phyloP scores from a whole-genome alignment of 2,329 filamentous ascomycete genomes.

The Orbilia ellipsospora region DNA sequence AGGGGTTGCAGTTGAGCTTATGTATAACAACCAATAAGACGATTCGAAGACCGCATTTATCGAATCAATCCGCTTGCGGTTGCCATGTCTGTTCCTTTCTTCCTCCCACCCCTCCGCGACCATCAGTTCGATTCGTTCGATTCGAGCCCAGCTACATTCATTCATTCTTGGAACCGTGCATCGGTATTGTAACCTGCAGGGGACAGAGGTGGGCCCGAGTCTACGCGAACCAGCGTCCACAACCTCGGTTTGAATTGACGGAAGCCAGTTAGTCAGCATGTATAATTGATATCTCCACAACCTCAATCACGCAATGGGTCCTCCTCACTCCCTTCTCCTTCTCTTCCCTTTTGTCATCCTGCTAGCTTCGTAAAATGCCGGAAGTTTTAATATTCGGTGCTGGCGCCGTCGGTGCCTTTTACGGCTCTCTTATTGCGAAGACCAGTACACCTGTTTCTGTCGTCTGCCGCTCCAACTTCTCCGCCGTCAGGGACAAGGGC shows the following conservation, averaged over 20 bases:
- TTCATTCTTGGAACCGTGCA: too few species aligned
- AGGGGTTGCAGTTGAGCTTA: too few species aligned
- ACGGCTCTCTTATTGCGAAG: constrained; percentile 57
- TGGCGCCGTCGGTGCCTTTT: constrained; percentile 57
- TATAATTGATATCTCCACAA: not conserved
- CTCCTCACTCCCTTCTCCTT: not conserved
- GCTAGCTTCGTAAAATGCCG: constrained; percentile 1
- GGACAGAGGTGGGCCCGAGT: too few species aligned
- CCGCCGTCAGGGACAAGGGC: constrained; percentile 70
- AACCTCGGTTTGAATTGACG: not conserved
- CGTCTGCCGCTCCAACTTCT: constrained; percentile 79
- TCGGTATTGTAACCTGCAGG: too few species aligned
- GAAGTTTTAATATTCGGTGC: constrained; percentile 53
- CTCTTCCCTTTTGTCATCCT: not conserved
- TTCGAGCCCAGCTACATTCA: too few species aligned
- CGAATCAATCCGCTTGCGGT: too few species aligned
- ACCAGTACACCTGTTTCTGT: constrained; percentile 72
- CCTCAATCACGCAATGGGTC: constrained; percentile 9
- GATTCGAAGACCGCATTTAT: too few species aligned
- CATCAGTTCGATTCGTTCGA: too few species aligned
- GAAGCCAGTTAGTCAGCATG: constrained; percentile 24
- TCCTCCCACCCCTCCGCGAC: too few species aligned
- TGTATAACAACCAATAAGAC: too few species aligned
- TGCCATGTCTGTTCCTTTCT: too few species aligned
- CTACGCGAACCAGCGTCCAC: not conserved